A percentile compares a stretch with the other conserved stretches of the same genome.
Conservation (phyloP, 2,329 filamentous ascomycete genomes). For the Botryosphaeria dothidea region DNA sequence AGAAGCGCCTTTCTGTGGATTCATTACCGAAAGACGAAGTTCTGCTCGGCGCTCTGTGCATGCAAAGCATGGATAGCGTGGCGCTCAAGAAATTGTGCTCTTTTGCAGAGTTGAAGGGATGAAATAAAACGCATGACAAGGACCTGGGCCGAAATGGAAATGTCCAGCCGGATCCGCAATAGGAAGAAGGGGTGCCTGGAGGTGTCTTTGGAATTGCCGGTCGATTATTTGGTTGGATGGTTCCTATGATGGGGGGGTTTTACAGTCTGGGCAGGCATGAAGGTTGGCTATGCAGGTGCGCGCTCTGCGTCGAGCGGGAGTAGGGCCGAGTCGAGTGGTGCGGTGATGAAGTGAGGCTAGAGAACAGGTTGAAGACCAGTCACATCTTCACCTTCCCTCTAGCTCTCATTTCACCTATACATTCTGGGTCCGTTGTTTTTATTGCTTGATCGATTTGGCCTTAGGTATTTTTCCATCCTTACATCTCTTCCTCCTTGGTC, state of each 20-base stretch:
- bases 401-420: not conserved
- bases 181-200: not conserved
- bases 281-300: not conserved
- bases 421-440: not conserved
- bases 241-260: not conserved
- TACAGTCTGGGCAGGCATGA: not conserved
- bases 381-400: not conserved
- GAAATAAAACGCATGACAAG: not conserved
- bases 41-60: conserved; percentile 48
- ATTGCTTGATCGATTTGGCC: not conserved
- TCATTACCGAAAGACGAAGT: conserved; percentile 46
- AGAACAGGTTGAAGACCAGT: not conserved
- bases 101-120: conserved; percentile 38
- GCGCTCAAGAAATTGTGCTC: conserved; percentile 44
- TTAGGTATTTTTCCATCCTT: conserved; percentile 5
- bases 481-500: not conserved
- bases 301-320: not conserved
- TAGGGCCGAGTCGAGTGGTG: not conserved
- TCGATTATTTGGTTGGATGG: conserved; percentile 1
- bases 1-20: conserved; percentile 26
- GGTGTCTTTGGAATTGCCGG: not conserved
- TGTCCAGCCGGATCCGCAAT: not conserved
- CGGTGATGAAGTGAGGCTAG: not conserved
- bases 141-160: not conserved
- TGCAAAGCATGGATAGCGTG: conserved; percentile 44